Evolutionary conservation across 441 rosid genomes (phyloP).

Genomic region (Adansonia gregorii): DNA sequence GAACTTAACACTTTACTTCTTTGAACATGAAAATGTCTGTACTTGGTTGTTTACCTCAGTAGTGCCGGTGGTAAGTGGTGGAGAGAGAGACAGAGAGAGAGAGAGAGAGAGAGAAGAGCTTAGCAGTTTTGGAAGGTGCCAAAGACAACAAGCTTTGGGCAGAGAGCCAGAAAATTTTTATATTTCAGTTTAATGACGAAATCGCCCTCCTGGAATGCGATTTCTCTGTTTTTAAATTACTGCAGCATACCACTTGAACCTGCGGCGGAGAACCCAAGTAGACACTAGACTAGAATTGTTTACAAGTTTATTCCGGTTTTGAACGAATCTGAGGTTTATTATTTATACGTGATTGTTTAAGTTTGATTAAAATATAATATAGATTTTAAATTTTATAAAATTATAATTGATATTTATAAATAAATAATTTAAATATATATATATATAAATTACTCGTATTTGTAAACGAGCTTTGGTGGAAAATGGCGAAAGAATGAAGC

Average conservation of each 20-base stretch:
- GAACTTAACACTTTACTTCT: background rate
- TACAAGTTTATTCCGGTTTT: no score
- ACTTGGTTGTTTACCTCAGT: background rate
- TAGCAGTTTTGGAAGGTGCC: constrained; percentile 24
- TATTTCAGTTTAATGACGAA: constrained; percentile 30
- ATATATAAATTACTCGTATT: no score
- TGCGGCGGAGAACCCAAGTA: background rate
- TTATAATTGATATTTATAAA: no score
- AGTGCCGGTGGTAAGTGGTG: constrained; percentile 14
- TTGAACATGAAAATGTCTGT: constrained; percentile 16
- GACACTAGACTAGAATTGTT: no score
- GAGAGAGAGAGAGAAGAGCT: background rate
- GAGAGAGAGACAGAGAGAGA: no score
- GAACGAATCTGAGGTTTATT: no score
- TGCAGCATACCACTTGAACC: background rate
- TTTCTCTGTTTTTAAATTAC: constrained; percentile 23
- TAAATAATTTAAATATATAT: no score
- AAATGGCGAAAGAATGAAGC: no score
- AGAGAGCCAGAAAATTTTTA: constrained; percentile 39
- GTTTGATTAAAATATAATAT: no score
- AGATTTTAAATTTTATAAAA: no score
- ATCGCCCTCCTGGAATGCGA: constrained; percentile 28
- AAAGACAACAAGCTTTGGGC: constrained; percentile 42
- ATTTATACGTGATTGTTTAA: no score
- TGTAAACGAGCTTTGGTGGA: no score